Conservation (phyloP, 2,329 filamentous ascomycete genomes). For the Metarhizium anisopliae region DNA sequence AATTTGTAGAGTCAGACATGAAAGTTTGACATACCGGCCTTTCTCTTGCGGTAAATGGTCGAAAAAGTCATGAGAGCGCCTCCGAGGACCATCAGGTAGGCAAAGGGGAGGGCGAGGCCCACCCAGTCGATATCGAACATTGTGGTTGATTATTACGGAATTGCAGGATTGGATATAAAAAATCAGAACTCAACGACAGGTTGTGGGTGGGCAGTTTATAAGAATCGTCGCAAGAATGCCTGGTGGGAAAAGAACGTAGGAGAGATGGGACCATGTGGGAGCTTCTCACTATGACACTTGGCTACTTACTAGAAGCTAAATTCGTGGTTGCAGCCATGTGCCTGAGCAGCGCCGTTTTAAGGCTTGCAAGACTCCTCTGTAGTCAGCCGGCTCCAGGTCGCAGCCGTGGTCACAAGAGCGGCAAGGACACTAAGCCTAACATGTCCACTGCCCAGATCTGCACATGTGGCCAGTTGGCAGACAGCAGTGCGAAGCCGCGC, state of each 20-base stretch:
- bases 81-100: slow-evolving; percentile 80
- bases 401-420: neutral
- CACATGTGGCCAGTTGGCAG: slow-evolving; percentile 11
- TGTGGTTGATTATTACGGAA: neutral
- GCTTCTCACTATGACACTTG: neutral
- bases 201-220: neutral
- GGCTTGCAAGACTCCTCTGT: neutral
- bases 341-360: neutral
- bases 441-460: neutral
- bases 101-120: slow-evolving; percentile 76
- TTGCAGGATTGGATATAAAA: neutral
- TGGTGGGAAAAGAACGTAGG: slow-evolving; percentile 1
- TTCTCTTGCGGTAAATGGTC: slow-evolving; percentile 84
- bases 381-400: neutral
- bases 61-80: slow-evolving; percentile 90
- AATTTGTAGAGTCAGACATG: neutral
- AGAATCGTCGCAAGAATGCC: neutral
- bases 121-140: slow-evolving; percentile 57
- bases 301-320: neutral
- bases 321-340: neutral
- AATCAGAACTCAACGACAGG: neutral
- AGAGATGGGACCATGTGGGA: neutral
- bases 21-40: slow-evolving; percentile 56
- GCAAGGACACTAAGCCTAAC: neutral
- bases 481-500: neutral